Percentiles rank a stretch among this genome's conserved stretches.
Conservation (phyloP, 2,329 filamentous ascomycete species). For the Ophiostoma sp. region DNA sequence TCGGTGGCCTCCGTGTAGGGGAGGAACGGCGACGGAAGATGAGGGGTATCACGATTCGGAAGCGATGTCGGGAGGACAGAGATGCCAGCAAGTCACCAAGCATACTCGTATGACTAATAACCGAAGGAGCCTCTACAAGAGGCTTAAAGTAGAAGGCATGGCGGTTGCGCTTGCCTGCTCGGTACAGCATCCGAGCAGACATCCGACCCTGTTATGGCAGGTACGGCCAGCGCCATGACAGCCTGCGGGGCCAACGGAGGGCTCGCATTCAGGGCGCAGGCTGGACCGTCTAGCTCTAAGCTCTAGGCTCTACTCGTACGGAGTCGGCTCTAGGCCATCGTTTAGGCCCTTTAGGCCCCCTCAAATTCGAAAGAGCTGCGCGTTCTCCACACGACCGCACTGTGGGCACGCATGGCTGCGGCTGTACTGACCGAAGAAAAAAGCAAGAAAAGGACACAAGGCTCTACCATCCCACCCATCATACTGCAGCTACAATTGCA, state of each 20-base stretch:
- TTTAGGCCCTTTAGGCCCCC: not conserved
- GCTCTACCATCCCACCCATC: not conserved
- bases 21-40: not conserved
- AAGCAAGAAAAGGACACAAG: not conserved
- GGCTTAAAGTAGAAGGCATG: not conserved
- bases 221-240: not conserved
- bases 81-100: not conserved
- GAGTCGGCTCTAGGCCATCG: not conserved
- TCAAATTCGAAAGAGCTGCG: slow-evolving; percentile 1
- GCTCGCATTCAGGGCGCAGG: not conserved
- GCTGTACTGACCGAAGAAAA: not conserved
- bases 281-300: not conserved
- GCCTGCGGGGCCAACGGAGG: not conserved
- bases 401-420: not conserved
- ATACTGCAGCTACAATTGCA: not conserved
- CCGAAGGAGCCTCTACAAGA: not conserved
- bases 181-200: too few relatives aligned
- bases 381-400: not conserved
- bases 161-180: not conserved
- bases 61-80: not conserved
- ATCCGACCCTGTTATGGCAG: not conserved
- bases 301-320: not conserved
- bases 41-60: not conserved
- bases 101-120: not conserved
- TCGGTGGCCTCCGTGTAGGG: not conserved